Base-by-base conservation (phyloP, 1,284 basidiomycete genomes). In the Uromyces viciae-fabae region DNA sequence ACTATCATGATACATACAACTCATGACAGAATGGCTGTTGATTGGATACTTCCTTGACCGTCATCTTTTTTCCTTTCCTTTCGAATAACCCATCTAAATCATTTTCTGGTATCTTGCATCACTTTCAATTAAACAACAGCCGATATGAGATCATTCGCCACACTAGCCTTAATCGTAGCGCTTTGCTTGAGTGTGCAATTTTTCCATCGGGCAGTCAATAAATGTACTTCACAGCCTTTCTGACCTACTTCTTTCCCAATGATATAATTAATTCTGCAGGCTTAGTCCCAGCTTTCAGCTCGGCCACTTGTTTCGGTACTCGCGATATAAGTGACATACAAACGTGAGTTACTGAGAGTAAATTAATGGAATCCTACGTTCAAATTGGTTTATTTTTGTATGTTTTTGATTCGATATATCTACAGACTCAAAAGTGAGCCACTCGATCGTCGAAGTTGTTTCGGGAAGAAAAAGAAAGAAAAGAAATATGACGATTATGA, bases 241-340 rank as follows among this genome's bases (percentile, higher is more conserved):
- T 28, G 7, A 2, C 38, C 4, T 3, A 9, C 4, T 19, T 1
- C 19, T 40, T 2, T 36, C 3, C 25, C 11, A 31, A 11, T 49
- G 1, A 46, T 69, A n/a, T n/a, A n/a, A n/a, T 69, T 22, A 19
- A 7, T 3, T 11, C 19, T 9, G 1, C n/a, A 73, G 71, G 36
- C 52, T 1, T 54, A 33, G 71, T 52, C 31, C 71, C 71, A 9
- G 38, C 49, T 14, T 33, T 56, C 7, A 54, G 49, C 5, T 73
- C 71, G 22, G 71, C 71, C 25, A 73, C 71, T 19, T 73, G 71
- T 36, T 58, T 73, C 28, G 49, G 49, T 14, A 36, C 71, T 56
- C 71, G 71, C 1, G 71, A 73, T 49, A 36, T 58, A 1, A 36
- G 49, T 3, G 52, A 56, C 52, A 56, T 73, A 28, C 49, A 73